Evolutionary conservation across 2,329 filamentous ascomycete species (phyloP).

Genomic region (Calonectria montana): DNA sequence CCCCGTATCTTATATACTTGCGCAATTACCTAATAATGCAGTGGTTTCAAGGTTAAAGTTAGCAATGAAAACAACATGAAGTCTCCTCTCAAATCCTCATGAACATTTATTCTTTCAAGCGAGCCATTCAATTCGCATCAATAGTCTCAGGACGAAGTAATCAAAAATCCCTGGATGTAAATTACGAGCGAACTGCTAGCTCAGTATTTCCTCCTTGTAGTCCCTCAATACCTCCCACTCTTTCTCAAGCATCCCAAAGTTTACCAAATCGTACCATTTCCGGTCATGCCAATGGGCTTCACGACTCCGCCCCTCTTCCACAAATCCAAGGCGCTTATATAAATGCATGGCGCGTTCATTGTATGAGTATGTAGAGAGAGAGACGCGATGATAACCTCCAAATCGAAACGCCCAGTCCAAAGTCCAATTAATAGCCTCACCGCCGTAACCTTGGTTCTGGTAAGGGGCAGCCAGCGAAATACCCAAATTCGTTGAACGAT

Average conservation of each 20-base stretch:
- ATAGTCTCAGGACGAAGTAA: too few species aligned
- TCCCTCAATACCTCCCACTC: slow-evolving; percentile 48
- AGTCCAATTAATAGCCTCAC: slow-evolving; percentile 59
- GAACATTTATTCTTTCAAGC: too few species aligned
- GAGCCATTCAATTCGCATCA: too few species aligned
- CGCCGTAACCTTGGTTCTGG: slow-evolving; percentile 57
- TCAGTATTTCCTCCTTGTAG: too few species aligned
- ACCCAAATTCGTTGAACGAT: slow-evolving; percentile 40
- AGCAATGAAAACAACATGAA: too few species aligned
- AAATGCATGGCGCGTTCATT: slow-evolving; percentile 56
- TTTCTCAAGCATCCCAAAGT: slow-evolving; percentile 51
- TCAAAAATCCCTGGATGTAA: too few species aligned
- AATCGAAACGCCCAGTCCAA: slow-evolving; percentile 58
- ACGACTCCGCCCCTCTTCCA: slow-evolving; percentile 54
- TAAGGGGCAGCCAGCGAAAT: slow-evolving; percentile 49
- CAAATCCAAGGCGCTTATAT: slow-evolving; percentile 59
- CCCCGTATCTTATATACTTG: too few species aligned
- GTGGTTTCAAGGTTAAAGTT: too few species aligned
- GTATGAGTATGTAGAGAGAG: slow-evolving; percentile 52
- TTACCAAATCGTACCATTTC: slow-evolving; percentile 50
- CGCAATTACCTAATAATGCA: too few species aligned
- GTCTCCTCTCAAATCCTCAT: too few species aligned
- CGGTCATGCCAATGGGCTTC: slow-evolving; percentile 57
- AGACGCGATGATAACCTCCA: slow-evolving; percentile 58
- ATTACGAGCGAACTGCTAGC: too few species aligned